phyloP scores from a whole-genome alignment of 2,329 filamentous ascomycete genomes.

The Fusarium udum region DNA sequence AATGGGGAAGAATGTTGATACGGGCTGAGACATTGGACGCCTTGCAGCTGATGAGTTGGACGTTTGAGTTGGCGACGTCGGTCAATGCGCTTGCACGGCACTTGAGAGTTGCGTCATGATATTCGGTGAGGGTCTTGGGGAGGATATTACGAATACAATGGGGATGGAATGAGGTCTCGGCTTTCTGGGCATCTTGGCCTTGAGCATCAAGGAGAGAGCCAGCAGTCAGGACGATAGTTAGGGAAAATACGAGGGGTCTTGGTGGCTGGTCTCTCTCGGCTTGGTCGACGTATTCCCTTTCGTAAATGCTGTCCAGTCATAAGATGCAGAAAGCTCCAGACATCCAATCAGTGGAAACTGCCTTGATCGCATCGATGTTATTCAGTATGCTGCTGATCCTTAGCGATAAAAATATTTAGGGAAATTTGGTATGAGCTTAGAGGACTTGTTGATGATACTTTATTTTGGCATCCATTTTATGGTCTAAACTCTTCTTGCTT shows the following conservation, averaged over 20 bases:
- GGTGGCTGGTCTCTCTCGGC: neutral
- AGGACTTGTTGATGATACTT: neutral
- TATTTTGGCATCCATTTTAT: neutral
- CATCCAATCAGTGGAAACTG: neutral
- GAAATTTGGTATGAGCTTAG: rapidly evolving
- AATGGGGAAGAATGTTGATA: neutral
- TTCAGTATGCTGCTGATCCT: neutral
- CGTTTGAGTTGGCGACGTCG: slow-evolving; percentile 8
- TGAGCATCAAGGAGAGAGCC: neutral
- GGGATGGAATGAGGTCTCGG: neutral
- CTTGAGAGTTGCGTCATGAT: neutral
- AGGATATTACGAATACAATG: neutral
- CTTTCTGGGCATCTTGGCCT: neutral
- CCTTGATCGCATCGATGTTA: neutral
- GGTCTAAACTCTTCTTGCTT: neutral
- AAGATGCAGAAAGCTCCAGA: too few species aligned
- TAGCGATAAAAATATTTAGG: neutral
- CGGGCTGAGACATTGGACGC: neutral
- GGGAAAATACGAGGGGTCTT: neutral
- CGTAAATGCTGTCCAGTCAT: neutral
- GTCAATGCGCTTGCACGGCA: neutral
- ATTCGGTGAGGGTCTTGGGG: neutral
- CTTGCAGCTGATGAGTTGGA: neutral
- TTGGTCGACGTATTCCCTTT: neutral
- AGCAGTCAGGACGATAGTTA: neutral